phyloP scores from a whole-genome alignment of 345 rosid species.

The Brassica napus region DNA sequence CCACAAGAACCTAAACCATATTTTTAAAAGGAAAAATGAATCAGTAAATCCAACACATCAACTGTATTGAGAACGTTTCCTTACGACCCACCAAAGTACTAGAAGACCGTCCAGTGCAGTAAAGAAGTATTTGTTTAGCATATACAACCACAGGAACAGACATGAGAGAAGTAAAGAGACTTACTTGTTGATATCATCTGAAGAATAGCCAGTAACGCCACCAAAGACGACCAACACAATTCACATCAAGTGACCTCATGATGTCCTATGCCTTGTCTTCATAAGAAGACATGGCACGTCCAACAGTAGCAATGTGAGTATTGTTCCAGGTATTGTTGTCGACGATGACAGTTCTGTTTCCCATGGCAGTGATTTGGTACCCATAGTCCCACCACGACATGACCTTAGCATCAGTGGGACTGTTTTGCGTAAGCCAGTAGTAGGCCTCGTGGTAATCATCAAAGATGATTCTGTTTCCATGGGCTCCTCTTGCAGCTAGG shows the following conservation, averaged over 20 bases:
- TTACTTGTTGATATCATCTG: conserved; percentile 99
- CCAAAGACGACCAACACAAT: conserved; percentile 97
- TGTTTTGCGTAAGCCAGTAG: conserved; percentile 97
- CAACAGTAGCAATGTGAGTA: conserved; percentile 99
- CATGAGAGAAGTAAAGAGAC: conserved; percentile 24
- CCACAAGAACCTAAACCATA: conserved; percentile 80
- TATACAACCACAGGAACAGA: conserved; percentile 8
- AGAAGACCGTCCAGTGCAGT: not conserved
- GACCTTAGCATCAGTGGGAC: conserved; percentile 93
- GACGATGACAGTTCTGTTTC: conserved; percentile 96
- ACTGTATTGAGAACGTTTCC: not conserved
- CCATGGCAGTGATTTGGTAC: conserved; percentile 99
- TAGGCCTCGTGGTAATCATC: conserved; percentile 98
- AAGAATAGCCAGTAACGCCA: conserved; percentile 97
- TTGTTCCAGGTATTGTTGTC: conserved; percentile 99
- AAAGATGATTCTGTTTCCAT: conserved; percentile 89
- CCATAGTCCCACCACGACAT: conserved; percentile 99
- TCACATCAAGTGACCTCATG: conserved; percentile 95
- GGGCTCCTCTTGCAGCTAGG: conserved; percentile 98
- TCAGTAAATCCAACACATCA: conserved; percentile 18
- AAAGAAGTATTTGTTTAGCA: not conserved
- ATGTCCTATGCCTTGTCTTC: conserved; percentile 96
- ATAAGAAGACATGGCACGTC: conserved; percentile 98
- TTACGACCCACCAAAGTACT: too few species aligned
- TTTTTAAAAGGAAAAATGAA: not conserved